Conservation (phyloP, 495 filamentous ascomycete species). For the Sphaerosporella brunnea region DNA sequence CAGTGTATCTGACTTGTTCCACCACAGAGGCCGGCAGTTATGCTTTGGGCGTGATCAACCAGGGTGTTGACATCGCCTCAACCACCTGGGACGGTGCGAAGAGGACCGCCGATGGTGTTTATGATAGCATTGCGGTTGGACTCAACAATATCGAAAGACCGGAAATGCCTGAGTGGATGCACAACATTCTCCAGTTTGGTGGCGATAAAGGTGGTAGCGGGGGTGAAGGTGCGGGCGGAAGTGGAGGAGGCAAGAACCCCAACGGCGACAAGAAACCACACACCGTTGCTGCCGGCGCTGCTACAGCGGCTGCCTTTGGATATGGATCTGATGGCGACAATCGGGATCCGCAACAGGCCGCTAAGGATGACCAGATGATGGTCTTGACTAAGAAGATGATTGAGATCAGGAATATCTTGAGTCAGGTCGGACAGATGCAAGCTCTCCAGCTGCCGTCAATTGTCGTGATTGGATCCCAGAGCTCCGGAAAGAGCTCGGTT, state of each 20-base stretch:
- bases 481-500: constrained; percentile 94
- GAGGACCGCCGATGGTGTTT: constrained; percentile 41
- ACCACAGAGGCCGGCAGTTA: constrained; percentile 81
- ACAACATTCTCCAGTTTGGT: constrained; percentile 46
- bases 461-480: constrained; percentile 95
- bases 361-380: constrained; percentile 99
- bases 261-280: constrained; percentile 34
- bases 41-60: constrained; percentile 59
- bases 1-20: no score
- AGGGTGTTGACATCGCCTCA: constrained; percentile 48
- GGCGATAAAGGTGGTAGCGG: constrained; percentile 31
- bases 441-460: constrained; percentile 81
- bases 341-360: constrained; percentile 41
- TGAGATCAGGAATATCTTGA: constrained; percentile 81
- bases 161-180: constrained; percentile 69
- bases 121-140: constrained; percentile 11
- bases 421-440: constrained; percentile 76
- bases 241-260: constrained; percentile 30
- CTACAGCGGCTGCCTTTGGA: constrained; percentile 54
- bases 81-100: constrained; percentile 47
- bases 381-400: constrained; percentile 98
- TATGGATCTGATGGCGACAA: constrained; percentile 57
- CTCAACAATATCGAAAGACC: constrained; percentile 9
- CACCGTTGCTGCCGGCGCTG: constrained; percentile 35
- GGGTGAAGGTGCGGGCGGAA: constrained; percentile 27